phyloP scores from a whole-genome alignment of 139 green algal species.

The Penium margaritaceum region DNA sequence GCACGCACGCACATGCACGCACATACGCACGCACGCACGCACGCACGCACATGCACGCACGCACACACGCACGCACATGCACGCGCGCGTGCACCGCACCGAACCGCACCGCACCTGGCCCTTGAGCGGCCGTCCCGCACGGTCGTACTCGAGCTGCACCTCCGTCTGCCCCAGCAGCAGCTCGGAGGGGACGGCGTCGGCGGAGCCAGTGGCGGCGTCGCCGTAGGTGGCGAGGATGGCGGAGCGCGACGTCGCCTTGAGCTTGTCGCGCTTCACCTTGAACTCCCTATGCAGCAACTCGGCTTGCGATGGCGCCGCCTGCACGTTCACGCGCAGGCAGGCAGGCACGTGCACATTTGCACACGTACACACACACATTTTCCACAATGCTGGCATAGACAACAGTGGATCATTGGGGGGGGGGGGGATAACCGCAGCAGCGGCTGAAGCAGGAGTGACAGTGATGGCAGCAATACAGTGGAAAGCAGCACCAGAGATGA shows the following conservation, averaged over 20 bases:
- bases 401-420: no score
- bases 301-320: constrained; percentile 78
- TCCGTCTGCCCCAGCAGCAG: constrained; percentile 77
- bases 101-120: constrained; percentile 23
- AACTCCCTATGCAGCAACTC: constrained; percentile 82
- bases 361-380: no score
- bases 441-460: no score
- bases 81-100: neutral
- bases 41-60: neutral
- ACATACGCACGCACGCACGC: no score
- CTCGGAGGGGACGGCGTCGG: no score
- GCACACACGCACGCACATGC: neutral
- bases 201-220: constrained; percentile 57
- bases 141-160: constrained; percentile 92
- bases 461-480: no score
- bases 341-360: no score
- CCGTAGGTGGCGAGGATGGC: constrained; percentile 80
- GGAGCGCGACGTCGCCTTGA: constrained; percentile 59
- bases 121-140: constrained; percentile 53
- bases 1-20: no score
- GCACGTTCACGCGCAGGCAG: constrained; percentile 76
- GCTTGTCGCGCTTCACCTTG: constrained; percentile 71
- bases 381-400: no score
- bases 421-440: no score
- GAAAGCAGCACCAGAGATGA: no score